Evolutionary conservation across 345 rosid genomes (phyloP).

Genomic region (Populus euphratica): DNA sequence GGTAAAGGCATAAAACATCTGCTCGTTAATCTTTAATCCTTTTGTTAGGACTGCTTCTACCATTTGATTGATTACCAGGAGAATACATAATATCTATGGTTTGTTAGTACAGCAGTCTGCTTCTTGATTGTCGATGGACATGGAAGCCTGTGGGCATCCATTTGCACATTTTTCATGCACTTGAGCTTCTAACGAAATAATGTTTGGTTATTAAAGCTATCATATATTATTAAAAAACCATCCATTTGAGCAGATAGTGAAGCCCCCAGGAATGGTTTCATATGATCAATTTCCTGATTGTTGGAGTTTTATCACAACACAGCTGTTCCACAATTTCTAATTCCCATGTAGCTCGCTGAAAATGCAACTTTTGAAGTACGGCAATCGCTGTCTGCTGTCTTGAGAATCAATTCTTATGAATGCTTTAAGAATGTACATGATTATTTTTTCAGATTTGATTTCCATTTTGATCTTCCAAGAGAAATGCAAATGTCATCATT

Average conservation of each 20-base stretch:
- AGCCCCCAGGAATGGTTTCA: too few relatives aligned
- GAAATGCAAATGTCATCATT: not conserved
- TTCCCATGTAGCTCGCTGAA: not conserved
- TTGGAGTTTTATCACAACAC: not conserved
- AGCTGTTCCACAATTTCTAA: not conserved
- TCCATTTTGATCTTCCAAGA: not conserved
- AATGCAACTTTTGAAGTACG: not conserved
- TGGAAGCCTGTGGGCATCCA: not conserved
- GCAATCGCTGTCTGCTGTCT: not conserved
- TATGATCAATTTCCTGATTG: not conserved
- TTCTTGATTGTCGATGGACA: not conserved
- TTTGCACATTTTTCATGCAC: not conserved
- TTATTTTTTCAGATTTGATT: not conserved
- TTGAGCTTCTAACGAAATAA: too few relatives aligned
- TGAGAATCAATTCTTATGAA: not conserved
- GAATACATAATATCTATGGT: not conserved
- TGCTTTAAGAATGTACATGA: not conserved
- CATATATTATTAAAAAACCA: too few relatives aligned
- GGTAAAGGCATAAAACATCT: too few relatives aligned
- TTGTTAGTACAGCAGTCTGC: not conserved
- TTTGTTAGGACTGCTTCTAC: not conserved
- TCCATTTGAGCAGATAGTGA: too few relatives aligned
- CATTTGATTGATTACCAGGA: not conserved
- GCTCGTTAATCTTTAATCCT: not conserved
- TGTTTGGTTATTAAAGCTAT: too few relatives aligned